Evolutionary conservation across 2,329 filamentous ascomycete genomes (phyloP), one percentile per base, ranked within the genome.

Genomic region (Fusarium pininemorale): DNA sequence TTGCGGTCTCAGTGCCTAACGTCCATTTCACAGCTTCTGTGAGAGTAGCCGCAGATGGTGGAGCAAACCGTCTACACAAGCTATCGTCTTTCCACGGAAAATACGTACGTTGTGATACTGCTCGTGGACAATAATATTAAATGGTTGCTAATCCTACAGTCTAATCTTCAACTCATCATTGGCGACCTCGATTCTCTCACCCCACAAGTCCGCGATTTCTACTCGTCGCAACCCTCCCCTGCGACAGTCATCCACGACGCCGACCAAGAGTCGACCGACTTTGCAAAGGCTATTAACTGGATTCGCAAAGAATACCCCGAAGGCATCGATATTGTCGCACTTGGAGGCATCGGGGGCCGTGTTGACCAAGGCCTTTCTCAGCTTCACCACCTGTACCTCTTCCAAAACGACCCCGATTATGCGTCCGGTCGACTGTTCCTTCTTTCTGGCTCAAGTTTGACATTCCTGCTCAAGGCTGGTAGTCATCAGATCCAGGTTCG

Each of bases 341-440:
- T 98, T 12, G 95, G 96, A 45, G 94, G 95, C 5, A 88, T 98
- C 2, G 94, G 94, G 48, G 96, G 96, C 12, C 91, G 96, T 37
- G 93, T 98, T 22, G 96, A 99, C 82, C 96, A 99, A 81, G 96
- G 93, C 4, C 88, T 99, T 54, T 95, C 94, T 65, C 91, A 97
- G 77, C 88, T 99, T 59, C 94, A 98, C 80, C 94, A 98, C 80
- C 87, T 98, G 51, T 95, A 90, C 76, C 82, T 89, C 55, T 91
- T 89, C 80, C 90, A 92, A 78, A 75, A 81, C 16, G 83, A 88
- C 50, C 83, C 86, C 1, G 80, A 79, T 30, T 88, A 89, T 67
- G 80, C 82, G 35, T 76, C 84, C 16, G 91, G 91, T 10, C 84
- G 88, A 32, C 82, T 98, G 73, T 98, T 92, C 83, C 88, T 99